These are phyloP conservation scores for Fraxinus xanthoxyloides DNA, from an alignment of 305 asterid genomes.

Conservation along the genomic window DNA sequence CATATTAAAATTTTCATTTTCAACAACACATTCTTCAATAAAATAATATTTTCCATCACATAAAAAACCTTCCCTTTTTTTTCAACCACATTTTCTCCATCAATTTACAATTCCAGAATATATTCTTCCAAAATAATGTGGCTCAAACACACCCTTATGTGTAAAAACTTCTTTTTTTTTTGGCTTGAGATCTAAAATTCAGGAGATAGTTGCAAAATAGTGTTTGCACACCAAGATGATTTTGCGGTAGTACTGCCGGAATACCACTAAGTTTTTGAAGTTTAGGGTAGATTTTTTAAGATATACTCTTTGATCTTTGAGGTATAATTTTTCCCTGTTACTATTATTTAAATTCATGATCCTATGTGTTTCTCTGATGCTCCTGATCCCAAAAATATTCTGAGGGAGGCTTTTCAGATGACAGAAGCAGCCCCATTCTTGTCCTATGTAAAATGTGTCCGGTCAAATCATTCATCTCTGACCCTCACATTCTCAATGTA, in stretches of 20 bases:
- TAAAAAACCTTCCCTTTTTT: too few relatives aligned
- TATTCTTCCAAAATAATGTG: too few relatives aligned
- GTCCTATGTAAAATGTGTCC: background rate
- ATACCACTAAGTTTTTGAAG: background rate
- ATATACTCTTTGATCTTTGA: background rate
- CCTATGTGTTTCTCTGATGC: background rate
- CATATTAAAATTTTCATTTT: too few relatives aligned
- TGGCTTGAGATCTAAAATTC: background rate
- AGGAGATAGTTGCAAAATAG: background rate
- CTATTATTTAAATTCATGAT: too few relatives aligned
- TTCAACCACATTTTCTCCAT: too few relatives aligned
- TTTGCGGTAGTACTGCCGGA: background rate
- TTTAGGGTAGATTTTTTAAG: background rate
- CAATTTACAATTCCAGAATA: too few relatives aligned
- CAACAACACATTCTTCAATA: too few relatives aligned
- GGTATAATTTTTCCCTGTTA: background rate
- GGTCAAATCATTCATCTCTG: background rate
- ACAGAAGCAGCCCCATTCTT: background rate
- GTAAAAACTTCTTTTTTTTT: background rate
- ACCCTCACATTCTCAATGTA: background rate
- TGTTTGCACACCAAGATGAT: background rate
- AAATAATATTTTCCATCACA: too few relatives aligned
- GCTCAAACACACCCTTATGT: too few relatives aligned
- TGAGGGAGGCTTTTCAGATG: background rate
- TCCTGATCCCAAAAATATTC: background rate